These are phyloP conservation scores for Pseudocercospora musae DNA, from an alignment of 2,329 filamentous ascomycete species.

Conservation along the genomic window DNA sequence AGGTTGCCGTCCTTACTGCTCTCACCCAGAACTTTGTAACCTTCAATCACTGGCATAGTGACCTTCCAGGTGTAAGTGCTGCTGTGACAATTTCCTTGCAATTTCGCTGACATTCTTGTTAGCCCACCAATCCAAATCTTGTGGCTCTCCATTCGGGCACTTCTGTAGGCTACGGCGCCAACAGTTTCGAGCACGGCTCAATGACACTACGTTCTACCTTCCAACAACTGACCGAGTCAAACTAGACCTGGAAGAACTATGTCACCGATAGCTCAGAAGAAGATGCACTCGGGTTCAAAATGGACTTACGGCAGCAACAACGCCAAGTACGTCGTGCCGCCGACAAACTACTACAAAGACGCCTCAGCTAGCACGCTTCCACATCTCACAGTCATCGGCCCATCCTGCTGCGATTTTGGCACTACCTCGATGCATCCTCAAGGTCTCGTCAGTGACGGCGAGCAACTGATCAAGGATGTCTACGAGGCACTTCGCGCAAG, in stretches of 20 bases:
- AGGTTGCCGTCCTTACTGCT: conserved; percentile 36
- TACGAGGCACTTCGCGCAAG: conserved; percentile 43
- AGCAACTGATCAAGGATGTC: conserved; percentile 42
- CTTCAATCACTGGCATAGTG: conserved; percentile 39
- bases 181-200: conserved; percentile 34
- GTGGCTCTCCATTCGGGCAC: conserved; percentile 36
- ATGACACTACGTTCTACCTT: conserved; percentile 39
- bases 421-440: conserved; percentile 40
- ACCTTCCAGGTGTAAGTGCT: conserved; percentile 35
- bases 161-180: conserved; percentile 35
- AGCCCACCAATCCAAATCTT: conserved; percentile 41
- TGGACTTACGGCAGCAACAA: conserved; percentile 40
- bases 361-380: conserved; percentile 27
- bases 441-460: conserved; percentile 39
- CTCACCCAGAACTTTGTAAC: conserved; percentile 40
- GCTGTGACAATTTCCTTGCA: background rate
- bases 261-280: conserved; percentile 37
- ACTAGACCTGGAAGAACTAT: conserved; percentile 43
- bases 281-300: conserved; percentile 39
- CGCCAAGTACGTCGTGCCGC: conserved; percentile 30
- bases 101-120: too few relatives aligned
- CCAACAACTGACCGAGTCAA: conserved; percentile 37
- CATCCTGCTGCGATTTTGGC: conserved; percentile 29
- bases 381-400: conserved; percentile 31
- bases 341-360: conserved; percentile 27